Evolutionary conservation across 1,284 basidiomycete genomes (phyloP), one percentile per base, ranked within the genome.

Genomic region (Cutaneotrichosporon sp.): DNA sequence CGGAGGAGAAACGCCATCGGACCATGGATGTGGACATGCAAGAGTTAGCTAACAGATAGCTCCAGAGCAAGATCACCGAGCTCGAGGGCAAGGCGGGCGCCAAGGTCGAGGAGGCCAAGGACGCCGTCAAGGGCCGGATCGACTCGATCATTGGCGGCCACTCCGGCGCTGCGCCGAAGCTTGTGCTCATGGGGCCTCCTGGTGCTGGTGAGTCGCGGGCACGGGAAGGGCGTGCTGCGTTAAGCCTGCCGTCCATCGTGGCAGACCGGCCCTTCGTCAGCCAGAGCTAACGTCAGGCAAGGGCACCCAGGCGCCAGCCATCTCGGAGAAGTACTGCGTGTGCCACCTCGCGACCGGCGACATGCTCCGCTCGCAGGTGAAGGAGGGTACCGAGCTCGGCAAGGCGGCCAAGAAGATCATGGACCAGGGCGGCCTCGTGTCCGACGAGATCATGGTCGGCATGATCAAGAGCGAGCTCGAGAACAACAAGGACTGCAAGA

Each of bases 321-420:
- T 98, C 76, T 83, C 87, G 48, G 86, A 92, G 61, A 83, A 89
- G 72, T 98, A 88, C 81, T 91, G 90, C 72, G 84, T 98, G 49
- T 98, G 94, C 80, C 94, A 98, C 78, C 81, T 98, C 62, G 93
- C 94, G 27, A 98, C 94, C 26, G 94, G 94, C 33, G 94, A 98
- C 79, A 96, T 98, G 90, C 81, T 98, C 54, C 88, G 94, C 45
- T 90, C 93, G 61, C 92, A 98, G 76, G 92, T 98, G 54, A 67
- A 83, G 39, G 78, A 86, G 72, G 87, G 94, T 78, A 97, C 94
- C 5, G 78, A 83, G 35, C 82, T 98, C 45, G 94, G 94, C 59
- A 79, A 87, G 52, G 83, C 89, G 68, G 94, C 94, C 31, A 97
- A 98, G 82, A 92, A 93, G 77, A 87, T 97, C 75, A 97, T 98